These are phyloP conservation scores for Amylostereum chailletii DNA, from an alignment of 1,284 basidiomycete species.

Conservation along the genomic window DNA sequence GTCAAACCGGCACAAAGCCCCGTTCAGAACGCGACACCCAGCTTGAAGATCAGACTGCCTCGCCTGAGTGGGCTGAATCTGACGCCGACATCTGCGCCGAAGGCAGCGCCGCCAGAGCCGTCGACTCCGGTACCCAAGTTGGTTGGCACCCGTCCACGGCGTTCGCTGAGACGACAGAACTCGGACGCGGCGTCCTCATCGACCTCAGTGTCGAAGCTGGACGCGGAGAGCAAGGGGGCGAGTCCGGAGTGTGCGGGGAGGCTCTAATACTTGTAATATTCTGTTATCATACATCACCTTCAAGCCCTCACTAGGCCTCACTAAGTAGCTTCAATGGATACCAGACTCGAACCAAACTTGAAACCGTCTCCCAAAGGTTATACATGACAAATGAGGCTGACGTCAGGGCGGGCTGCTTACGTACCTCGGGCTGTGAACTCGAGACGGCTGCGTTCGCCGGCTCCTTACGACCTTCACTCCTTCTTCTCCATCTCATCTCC, in stretches of 20 bases:
- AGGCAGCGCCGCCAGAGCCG: conserved; percentile 5
- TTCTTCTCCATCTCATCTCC: conserved; percentile 10
- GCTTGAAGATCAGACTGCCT: conserved; percentile 51
- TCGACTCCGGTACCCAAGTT: background rate
- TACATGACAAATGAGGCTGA: too few species aligned
- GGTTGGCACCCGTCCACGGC: conserved; percentile 2
- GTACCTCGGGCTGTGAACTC: too few species aligned
- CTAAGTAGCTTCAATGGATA: too few species aligned
- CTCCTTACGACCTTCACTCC: background rate
- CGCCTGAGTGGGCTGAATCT: conserved; percentile 26
- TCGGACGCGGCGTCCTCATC: conserved; percentile 10
- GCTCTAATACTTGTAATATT: conserved; percentile 8
- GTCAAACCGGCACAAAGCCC: background rate
- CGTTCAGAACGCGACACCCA: conserved; percentile 23
- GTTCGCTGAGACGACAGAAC: conserved; percentile 10
- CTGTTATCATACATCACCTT: too few species aligned
- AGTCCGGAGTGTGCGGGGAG: background rate
- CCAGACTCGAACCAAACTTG: too few species aligned
- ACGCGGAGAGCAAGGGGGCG: conserved; percentile 8
- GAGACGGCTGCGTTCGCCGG: too few species aligned
- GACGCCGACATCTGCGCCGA: conserved; percentile 10
- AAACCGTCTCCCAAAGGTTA: too few species aligned
- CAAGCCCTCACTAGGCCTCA: too few species aligned
- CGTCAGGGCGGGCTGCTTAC: too few species aligned
- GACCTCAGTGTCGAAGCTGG: conserved; percentile 9